Conservation (phyloP, 768 basidiomycete species). For the Hygrocybe punicea region DNA sequence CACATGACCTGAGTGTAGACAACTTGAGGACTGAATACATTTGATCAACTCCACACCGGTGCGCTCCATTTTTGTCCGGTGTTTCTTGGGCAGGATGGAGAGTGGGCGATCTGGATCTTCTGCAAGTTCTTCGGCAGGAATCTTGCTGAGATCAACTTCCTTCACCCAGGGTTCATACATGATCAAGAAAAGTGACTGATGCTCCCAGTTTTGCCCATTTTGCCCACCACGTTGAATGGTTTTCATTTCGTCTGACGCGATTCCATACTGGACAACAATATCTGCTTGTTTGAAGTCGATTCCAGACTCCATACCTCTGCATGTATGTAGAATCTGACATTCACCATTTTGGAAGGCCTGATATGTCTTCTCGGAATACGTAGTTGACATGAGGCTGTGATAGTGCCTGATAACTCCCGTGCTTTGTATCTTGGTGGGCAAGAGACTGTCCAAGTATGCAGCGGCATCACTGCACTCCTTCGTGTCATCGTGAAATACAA, state of each 20-base stretch:
- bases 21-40: background rate
- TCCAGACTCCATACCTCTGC: slow-evolving; percentile 16
- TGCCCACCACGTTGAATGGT: slow-evolving; percentile 21
- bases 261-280: slow-evolving; percentile 19
- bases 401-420: slow-evolving; percentile 24
- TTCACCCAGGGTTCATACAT: slow-evolving; percentile 19
- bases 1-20: background rate
- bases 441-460: slow-evolving; percentile 2
- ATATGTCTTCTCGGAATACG: slow-evolving; percentile 22
- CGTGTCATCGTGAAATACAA: slow-evolving; percentile 18
- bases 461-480: slow-evolving; percentile 9
- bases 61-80: background rate
- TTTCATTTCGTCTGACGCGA: background rate
- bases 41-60: background rate
- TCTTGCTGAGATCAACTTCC: background rate
- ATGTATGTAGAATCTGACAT: slow-evolving; percentile 17
- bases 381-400: slow-evolving; percentile 25
- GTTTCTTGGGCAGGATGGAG: background rate
- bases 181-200: slow-evolving; percentile 14
- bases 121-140: background rate
- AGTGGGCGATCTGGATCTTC: slow-evolving; percentile 4
- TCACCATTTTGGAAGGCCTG: slow-evolving; percentile 13
- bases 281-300: slow-evolving; percentile 18
- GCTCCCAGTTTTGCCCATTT: slow-evolving; percentile 3
- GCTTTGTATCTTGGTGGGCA: slow-evolving; percentile 9